Evolutionary conservation across 164 flowering plant genomes (phyloP), one percentile per base, ranked within the genome.

Genomic region (Amborella trichopoda): DNA sequence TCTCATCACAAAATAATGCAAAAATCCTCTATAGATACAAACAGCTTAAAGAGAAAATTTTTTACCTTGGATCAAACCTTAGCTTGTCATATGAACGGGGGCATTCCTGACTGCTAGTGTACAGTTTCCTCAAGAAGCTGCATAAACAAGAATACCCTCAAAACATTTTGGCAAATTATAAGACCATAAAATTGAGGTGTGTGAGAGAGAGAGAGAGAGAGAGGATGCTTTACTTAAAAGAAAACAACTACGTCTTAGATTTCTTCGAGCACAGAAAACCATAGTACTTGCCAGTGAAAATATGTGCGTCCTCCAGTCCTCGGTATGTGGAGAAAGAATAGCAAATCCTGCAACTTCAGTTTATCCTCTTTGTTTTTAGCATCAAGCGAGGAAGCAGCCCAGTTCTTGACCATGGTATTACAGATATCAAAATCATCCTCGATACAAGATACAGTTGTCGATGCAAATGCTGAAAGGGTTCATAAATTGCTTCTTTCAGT

Each of bases 31-130:
- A 30, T 8, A 11, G 11, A 30, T 6, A 30, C 8, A 30, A 30
- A 30, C 34, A 6, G 11, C 34, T 30, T 14, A 6, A 30, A 30
- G 34, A 11, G 22, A 20, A 6, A 22, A 20, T 2, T 5, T 4
- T 8, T 11, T 76, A 93, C 96, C 95, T 76, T 21, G 96, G 94
- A 67, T 93, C 75, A 62, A 88, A 74, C 6, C 81, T 77, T 46
- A 93, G 67, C 68, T 85, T 88, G 62, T 93, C 99, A 69, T 93
- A 93, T 32, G 99, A 93, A 16, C 91, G 94, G 10, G 99, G 99
- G 33, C 99, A 93, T 64, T 79, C 95, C 49, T 61, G 57, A 44
- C 62, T 49, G 32, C 52, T 67, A 27, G 83, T 50, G 64, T 88
- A 93, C 46, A 93, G 41, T 70, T 83, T 88, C 45, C 58, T 88